Evolutionary conservation across 805 yeast species (phyloP).

Genomic region (Wickerhamiella qilinensis): DNA sequence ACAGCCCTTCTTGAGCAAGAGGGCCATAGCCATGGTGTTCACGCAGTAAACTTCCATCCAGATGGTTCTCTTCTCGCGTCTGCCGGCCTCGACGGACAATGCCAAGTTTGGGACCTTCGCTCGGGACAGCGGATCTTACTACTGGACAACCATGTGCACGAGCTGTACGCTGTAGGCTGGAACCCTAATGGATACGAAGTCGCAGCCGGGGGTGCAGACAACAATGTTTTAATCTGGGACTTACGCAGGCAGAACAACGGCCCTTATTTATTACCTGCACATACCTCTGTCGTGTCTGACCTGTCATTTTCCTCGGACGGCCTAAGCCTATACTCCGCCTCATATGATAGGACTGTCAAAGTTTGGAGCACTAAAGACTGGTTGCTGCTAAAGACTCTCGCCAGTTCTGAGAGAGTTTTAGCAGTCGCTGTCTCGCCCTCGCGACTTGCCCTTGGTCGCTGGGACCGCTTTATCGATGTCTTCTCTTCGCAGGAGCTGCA

Average conservation of each 20-base stretch:
- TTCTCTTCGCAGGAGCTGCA: too few species aligned
- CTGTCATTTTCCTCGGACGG: slow-evolving; percentile 38
- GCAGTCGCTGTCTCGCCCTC: slow-evolving; percentile 38
- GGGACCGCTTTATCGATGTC: slow-evolving; percentile 73
- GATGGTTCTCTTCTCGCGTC: slow-evolving; percentile 67
- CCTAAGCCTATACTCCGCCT: slow-evolving; percentile 32
- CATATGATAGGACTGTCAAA: slow-evolving; percentile 57
- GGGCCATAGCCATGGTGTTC: slow-evolving; percentile 69
- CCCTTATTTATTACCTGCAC: slow-evolving; percentile 47
- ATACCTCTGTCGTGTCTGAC: slow-evolving; percentile 53
- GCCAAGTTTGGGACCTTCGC: slow-evolving; percentile 73
- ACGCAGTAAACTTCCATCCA: slow-evolving; percentile 33
- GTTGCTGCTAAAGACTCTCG: slow-evolving; percentile 36
- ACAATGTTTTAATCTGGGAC: slow-evolving; percentile 75
- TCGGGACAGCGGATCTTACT: slow-evolving; percentile 48
- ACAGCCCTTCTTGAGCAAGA: slow-evolving; percentile 53
- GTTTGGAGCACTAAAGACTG: slow-evolving; percentile 58
- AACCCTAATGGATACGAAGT: slow-evolving; percentile 57
- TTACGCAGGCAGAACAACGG: slow-evolving; percentile 37
- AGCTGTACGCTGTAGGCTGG: slow-evolving; percentile 60
- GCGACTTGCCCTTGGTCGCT: slow-evolving; percentile 51
- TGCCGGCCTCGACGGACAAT: slow-evolving; percentile 64
- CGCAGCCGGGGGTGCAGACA: slow-evolving; percentile 77
- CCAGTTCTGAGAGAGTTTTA: slow-evolving; percentile 56
- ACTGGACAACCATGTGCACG: slow-evolving; percentile 53